A percentile compares a stretch with the other conserved stretches of the same genome.
These are phyloP conservation scores for Polytrichum commune DNA, from an alignment of 225 moss, liverwort and hornwort species.

Conservation along the genomic window DNA sequence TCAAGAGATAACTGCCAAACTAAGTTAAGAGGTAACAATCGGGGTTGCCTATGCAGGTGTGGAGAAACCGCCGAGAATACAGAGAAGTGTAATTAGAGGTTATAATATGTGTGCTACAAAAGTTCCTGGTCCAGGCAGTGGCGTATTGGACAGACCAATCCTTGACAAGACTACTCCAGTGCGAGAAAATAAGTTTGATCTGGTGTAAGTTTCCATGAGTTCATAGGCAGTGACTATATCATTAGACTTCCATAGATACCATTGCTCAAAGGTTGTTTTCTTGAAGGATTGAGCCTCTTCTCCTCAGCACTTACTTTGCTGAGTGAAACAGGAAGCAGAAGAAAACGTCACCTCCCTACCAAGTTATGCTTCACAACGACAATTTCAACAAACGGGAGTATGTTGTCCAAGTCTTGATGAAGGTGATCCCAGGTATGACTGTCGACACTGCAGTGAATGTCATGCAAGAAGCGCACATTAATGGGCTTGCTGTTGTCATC, in stretches of 20 bases:
- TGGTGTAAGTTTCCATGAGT: conserved; percentile 43
- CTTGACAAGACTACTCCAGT: conserved; percentile 79
- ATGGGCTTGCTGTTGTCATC: conserved; percentile 88
- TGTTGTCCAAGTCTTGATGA: conserved; percentile 93
- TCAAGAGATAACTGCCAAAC: too few relatives aligned
- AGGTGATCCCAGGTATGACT: conserved; percentile 91
- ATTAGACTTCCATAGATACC: too few relatives aligned
- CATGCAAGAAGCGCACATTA: conserved; percentile 89
- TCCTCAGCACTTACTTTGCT: too few relatives aligned
- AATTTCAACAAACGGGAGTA: conserved; percentile 92
- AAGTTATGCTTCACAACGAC: conserved; percentile 95
- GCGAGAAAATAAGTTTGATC: conserved; percentile 85
- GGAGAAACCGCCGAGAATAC: conserved; percentile 35
- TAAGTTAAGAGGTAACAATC: not conserved
- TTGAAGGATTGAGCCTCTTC: too few relatives aligned
- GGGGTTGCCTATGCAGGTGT: conserved; percentile 28
- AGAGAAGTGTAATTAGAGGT: conserved; percentile 25
- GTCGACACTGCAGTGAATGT: conserved; percentile 91
- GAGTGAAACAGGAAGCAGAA: conserved; percentile 56
- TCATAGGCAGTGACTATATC: too few relatives aligned
- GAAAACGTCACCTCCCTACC: conserved; percentile 82
- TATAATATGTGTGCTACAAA: conserved; percentile 39
- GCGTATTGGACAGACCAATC: conserved; percentile 78
- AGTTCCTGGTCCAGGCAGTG: conserved; percentile 77
- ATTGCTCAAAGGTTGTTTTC: too few relatives aligned